Conservation (phyloP, 129 eudicot species). For the Mikania micrantha region DNA sequence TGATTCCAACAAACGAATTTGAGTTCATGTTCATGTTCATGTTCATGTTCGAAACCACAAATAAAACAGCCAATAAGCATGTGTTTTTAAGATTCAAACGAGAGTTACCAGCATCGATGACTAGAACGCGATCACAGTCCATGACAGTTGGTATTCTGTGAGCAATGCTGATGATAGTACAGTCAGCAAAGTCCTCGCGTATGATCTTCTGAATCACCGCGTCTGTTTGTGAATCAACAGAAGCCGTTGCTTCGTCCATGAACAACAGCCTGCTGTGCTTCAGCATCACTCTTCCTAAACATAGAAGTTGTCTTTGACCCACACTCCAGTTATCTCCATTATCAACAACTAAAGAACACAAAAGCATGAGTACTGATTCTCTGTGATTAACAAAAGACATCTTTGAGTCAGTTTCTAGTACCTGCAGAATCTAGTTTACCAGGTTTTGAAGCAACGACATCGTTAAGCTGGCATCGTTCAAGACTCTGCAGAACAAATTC, state of each 20-base stretch:
- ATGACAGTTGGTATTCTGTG: slow-evolving; percentile 92
- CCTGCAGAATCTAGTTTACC: slow-evolving; percentile 81
- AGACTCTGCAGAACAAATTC: slow-evolving; percentile 48
- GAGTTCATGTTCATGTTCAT: too few relatives aligned
- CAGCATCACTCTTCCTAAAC: slow-evolving; percentile 81
- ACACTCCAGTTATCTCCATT: slow-evolving; percentile 93
- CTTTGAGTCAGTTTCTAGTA: slow-evolving; percentile 11
- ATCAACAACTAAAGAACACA: slow-evolving; percentile 47
- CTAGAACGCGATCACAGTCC: slow-evolving; percentile 87
- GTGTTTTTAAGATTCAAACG: background rate
- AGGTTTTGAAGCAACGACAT: slow-evolving; percentile 79
- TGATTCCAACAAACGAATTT: slow-evolving; percentile 5
- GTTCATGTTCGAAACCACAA: background rate
- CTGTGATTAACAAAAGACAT: background rate
- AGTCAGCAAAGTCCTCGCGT: slow-evolving; percentile 66
- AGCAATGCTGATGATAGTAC: slow-evolving; percentile 89
- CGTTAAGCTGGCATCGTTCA: slow-evolving; percentile 84
- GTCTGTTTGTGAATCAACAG: slow-evolving; percentile 91
- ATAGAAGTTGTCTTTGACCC: slow-evolving; percentile 86
- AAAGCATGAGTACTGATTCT: background rate
- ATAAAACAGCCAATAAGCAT: background rate
- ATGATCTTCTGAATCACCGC: slow-evolving; percentile 80
- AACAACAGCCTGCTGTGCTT: slow-evolving; percentile 69
- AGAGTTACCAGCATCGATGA: slow-evolving; percentile 67
- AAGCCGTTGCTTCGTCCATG: slow-evolving; percentile 98